Evolutionary conservation across 495 filamentous ascomycete species (phyloP), one percentile per base, ranked within the genome.

Genomic region (Margaritispora aquatica): DNA sequence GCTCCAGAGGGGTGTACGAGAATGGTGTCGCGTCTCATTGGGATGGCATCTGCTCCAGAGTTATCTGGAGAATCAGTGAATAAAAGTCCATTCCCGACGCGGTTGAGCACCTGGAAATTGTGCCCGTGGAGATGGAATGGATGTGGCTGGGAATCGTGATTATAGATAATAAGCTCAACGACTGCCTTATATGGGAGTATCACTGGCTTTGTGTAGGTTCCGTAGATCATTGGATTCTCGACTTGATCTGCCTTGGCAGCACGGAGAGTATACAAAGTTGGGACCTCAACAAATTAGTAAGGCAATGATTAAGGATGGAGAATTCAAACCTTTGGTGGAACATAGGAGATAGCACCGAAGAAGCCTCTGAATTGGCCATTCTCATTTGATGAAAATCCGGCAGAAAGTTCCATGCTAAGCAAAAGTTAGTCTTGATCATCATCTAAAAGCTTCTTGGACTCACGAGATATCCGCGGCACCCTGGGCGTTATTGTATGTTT

Each of bases 91-190:
- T 27, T 26, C 63, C 76, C 80, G 17, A 29, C 23, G 0, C 87
- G 82, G 24, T 74, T 71, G 34, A 90, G 68, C 5, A 90, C 73
- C 66, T 94, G 90, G 75, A 92, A 94, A 59, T 84, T 80, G 73
- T 95, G 91, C 1, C 90, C 91, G 77, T 95, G 64, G 4, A 81
- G 66, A 55, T 81, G 78, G 63, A 79, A 80, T 1, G 78, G 78
- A 61, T 78, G 77, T 4, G 78, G 82, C 26, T 86, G 87, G 0
- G 72, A 65, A 66, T 94, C 88, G 17, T 75, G 64, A 69, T 93
- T 96, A 76, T 93, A 92, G 26, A 96, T 60, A 13, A 92, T 74
- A 27, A 96, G 85, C 59, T 96, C 86, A 26, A 96, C 78, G 1
- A 90, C 71, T 1, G 92, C 75, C 44, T 76, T 75, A 51, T 87